Conservation (phyloP, 2,329 filamentous ascomycete genomes). For the Gaeumannomyces tritici region DNA sequence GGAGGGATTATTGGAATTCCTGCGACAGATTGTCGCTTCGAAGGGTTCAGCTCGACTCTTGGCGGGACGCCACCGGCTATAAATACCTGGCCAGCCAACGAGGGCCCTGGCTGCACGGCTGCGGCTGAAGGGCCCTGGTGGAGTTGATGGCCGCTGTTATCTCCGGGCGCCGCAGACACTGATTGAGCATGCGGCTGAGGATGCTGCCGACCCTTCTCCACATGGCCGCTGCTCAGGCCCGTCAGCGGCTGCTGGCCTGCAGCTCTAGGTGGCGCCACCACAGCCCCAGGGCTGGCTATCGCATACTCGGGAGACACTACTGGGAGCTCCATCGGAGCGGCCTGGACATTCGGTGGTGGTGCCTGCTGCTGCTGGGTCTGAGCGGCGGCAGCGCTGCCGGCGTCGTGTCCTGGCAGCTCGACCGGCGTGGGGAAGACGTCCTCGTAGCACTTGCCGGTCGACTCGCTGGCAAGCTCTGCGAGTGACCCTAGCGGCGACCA, state of each 20-base stretch:
- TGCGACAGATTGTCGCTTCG: constrained; percentile 12
- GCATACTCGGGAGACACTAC: constrained; percentile 9
- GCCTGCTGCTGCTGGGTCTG: neutral
- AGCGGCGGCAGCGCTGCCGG: constrained; percentile 19
- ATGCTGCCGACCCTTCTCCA: neutral
- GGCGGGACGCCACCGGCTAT: neutral
- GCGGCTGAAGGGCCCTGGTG: neutral
- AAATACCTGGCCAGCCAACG: neutral
- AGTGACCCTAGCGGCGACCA: constrained; percentile 33
- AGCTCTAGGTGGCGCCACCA: neutral
- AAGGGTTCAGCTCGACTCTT: neutral
- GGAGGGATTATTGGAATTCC: constrained; percentile 7
- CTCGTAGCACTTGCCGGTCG: constrained; percentile 27
- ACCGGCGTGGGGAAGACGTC: constrained; percentile 34
- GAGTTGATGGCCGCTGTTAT: neutral
- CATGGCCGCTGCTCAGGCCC: neutral
- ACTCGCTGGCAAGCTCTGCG: constrained; percentile 36
- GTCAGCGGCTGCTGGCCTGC: constrained; percentile 1
- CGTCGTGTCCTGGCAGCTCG: constrained; percentile 30
- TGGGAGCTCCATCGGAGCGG: constrained; percentile 27
- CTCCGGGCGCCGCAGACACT: neutral
- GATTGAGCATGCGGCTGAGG: neutral
- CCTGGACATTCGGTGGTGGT: constrained; percentile 4
- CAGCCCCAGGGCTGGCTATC: constrained; percentile 8
- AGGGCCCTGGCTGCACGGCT: neutral